Conservation (phyloP, 225 moss, liverwort and hornwort genomes). For the Pseudisothecium myosuroides region DNA sequence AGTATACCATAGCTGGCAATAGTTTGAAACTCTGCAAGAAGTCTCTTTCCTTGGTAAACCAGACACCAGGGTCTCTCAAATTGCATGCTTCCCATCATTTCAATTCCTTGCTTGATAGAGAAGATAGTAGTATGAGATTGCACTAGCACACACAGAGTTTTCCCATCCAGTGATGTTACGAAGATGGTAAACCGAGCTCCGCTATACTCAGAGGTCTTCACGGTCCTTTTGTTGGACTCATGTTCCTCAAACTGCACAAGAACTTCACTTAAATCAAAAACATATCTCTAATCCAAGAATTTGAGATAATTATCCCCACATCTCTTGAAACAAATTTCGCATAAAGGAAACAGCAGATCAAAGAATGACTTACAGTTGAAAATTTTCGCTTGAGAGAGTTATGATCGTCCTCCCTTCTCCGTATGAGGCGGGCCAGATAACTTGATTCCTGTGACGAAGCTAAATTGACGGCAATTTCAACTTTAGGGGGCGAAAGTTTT, state of each 20-base stretch:
- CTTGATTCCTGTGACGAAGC: not conserved
- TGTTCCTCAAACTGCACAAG: not conserved
- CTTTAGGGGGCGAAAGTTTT: not conserved
- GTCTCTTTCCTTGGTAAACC: not conserved
- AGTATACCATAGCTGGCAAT: conserved; percentile 1
- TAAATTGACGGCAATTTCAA: not conserved
- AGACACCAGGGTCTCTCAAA: not conserved
- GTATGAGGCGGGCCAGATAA: not conserved
- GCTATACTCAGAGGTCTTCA: not conserved
- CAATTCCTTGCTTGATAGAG: not conserved
- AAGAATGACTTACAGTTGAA: not conserved
- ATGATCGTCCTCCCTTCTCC: not conserved
- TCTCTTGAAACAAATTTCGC: not conserved
- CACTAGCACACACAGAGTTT: not conserved
- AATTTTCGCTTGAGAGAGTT: conserved; percentile 1
- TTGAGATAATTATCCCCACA: not conserved
- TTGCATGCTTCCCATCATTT: not conserved
- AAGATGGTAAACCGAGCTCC: not conserved
- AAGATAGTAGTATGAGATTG: not conserved
- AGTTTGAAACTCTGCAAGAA: not conserved
- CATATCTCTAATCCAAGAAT: not conserved
- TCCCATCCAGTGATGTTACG: not conserved
- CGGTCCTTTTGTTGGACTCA: not conserved
- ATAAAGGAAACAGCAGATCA: not conserved
- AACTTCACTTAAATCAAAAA: not conserved